Evolutionary conservation across 495 filamentous ascomycete genomes (phyloP).

Genomic region (Trypethelium eluteriae): DNA sequence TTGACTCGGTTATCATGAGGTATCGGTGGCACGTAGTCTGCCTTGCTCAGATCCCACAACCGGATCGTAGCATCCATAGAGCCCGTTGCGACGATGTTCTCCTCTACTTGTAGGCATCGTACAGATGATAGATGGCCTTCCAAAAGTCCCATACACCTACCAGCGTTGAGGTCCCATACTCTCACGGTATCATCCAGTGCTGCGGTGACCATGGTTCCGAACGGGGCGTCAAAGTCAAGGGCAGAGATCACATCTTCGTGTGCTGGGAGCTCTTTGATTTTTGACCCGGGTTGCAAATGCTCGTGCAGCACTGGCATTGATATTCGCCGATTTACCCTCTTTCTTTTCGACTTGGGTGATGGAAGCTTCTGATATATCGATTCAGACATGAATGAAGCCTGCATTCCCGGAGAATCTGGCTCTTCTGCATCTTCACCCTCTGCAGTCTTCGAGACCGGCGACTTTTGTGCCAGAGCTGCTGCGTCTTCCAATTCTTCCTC

Average conservation of each 20-base stretch:
- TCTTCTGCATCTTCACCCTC: conserved; percentile 38
- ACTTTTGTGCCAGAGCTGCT: conserved; percentile 45
- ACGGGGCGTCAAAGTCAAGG: conserved; percentile 91
- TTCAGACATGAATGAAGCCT: conserved; percentile 87
- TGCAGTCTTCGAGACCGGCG: conserved; percentile 29
- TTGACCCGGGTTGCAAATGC: conserved; percentile 83
- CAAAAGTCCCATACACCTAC: conserved; percentile 79
- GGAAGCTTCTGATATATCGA: conserved; percentile 93
- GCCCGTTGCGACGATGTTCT: conserved; percentile 90
- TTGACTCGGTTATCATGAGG: conserved; percentile 55
- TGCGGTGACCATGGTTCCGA: conserved; percentile 91
- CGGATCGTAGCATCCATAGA: conserved; percentile 93
- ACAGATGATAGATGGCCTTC: conserved; percentile 96
- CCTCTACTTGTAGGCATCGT: conserved; percentile 84
- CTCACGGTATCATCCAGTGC: conserved; percentile 93
- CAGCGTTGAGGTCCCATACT: conserved; percentile 92
- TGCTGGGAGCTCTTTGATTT: conserved; percentile 78
- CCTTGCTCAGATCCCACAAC: conserved; percentile 81
- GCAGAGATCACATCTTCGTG: conserved; percentile 85
- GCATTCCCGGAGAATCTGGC: conserved; percentile 50
- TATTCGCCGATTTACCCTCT: conserved; percentile 62
- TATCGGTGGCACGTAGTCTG: conserved; percentile 46
- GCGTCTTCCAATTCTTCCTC: conserved; percentile 67
- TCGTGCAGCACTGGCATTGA: conserved; percentile 95
- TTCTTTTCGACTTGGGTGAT: conserved; percentile 50